These are phyloP conservation scores for Xylariaceae sp. DNA, from an alignment of 2,329 filamentous ascomycete species.

Conservation along the genomic window DNA sequence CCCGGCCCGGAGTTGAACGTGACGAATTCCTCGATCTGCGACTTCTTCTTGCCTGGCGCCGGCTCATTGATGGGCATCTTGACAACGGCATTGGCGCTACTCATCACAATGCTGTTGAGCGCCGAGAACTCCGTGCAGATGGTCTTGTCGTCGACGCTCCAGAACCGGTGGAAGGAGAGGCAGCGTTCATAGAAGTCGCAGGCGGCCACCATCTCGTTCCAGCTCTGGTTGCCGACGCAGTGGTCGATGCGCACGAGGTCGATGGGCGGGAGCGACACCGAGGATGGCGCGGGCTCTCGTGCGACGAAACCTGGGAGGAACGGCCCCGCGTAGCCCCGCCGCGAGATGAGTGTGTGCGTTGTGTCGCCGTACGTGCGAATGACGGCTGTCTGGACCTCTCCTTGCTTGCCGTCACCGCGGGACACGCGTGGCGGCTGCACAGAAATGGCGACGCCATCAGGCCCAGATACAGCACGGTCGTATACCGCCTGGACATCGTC, in stretches of 20 bases:
- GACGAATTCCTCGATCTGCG: conserved; percentile 91
- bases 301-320: conserved; percentile 82
- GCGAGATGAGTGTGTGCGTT: conserved; percentile 84
- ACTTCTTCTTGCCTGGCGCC: conserved; percentile 81
- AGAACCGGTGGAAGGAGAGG: conserved; percentile 93
- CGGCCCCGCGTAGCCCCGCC: conserved; percentile 62
- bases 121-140: conserved; percentile 92
- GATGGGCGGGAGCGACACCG: conserved; percentile 56
- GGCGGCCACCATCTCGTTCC: conserved; percentile 74
- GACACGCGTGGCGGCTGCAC: conserved; percentile 55
- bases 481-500: conserved; percentile 83
- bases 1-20: conserved; percentile 86
- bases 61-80: conserved; percentile 99
- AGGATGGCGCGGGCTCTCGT: conserved; percentile 40
- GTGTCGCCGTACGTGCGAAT: conserved; percentile 94
- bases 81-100: conserved; percentile 75
- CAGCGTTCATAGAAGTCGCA: conserved; percentile 77
- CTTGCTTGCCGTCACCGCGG: conserved; percentile 54
- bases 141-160: conserved; percentile 89
- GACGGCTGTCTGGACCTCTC: conserved; percentile 67
- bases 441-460: conserved; percentile 46
- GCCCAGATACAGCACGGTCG: conserved; percentile 62
- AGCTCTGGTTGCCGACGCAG: conserved; percentile 95
- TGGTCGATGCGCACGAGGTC: conserved; percentile 78
- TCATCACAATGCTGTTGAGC: conserved; percentile 86